Conservation (phyloP, 768 basidiomycete genomes). For the Kwoniella dendrophila region DNA sequence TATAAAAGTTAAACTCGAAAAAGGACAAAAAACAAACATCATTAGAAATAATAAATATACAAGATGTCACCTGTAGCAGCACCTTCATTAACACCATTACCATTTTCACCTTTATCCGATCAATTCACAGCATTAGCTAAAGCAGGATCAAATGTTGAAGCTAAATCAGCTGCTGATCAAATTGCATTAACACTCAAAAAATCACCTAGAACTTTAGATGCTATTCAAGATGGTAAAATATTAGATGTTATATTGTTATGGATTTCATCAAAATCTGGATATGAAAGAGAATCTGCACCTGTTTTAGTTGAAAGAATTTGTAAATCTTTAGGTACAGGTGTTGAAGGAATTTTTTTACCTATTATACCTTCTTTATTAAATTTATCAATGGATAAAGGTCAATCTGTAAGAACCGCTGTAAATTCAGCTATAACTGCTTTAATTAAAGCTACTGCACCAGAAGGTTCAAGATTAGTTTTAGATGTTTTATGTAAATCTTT, state of each 20-base stretch:
- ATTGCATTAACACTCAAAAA: constrained; percentile 52
- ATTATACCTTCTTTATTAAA: constrained; percentile 71
- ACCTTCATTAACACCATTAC: constrained; percentile 43
- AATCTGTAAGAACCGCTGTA: constrained; percentile 83
- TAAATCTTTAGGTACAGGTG: constrained; percentile 60
- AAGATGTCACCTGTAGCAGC: constrained; percentile 51
- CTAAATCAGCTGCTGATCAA: constrained; percentile 52
- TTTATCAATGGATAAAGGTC: constrained; percentile 90
- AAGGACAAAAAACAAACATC: constrained; percentile 3
- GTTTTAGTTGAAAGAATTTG: constrained; percentile 55
- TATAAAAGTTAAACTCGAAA: not conserved
- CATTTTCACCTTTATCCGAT: constrained; percentile 40
- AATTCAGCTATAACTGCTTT: constrained; percentile 77
- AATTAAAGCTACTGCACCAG: constrained; percentile 79
- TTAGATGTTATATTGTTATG: constrained; percentile 49
- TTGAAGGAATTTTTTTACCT: constrained; percentile 73
- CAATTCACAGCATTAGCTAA: constrained; percentile 46
- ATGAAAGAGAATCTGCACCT: constrained; percentile 55
- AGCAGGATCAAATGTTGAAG: constrained; percentile 52
- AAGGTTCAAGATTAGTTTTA: constrained; percentile 69
- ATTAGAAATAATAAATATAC: too few relatives aligned
- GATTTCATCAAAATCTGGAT: constrained; percentile 44
- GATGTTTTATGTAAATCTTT: constrained; percentile 65
- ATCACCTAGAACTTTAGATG: constrained; percentile 38
- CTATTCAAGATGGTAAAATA: constrained; percentile 44